Conservation (phyloP, 768 basidiomycete species). For the Megacollybia marginata region DNA sequence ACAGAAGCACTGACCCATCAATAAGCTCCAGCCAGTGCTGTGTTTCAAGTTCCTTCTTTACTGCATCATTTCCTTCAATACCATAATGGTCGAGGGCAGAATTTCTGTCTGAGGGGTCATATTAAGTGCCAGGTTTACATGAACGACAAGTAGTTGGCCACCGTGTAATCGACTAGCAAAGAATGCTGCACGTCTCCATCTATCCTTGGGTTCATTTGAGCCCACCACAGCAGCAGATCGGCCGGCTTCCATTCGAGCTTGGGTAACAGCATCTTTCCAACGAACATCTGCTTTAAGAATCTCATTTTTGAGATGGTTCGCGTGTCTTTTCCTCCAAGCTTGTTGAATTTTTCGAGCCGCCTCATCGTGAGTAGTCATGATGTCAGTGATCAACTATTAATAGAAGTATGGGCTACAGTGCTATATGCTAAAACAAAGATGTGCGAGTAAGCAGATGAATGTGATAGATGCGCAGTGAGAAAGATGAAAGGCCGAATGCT, state of each 20-base stretch:
- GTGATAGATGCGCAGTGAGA: background rate
- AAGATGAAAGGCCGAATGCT: slow-evolving; percentile 16
- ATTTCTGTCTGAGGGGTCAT: background rate
- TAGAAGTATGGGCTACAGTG: background rate
- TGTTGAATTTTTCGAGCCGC: slow-evolving; percentile 33
- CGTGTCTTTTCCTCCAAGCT: slow-evolving; percentile 26
- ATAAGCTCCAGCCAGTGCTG: slow-evolving; percentile 62
- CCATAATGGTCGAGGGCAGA: slow-evolving; percentile 18
- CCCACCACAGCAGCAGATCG: slow-evolving; percentile 35
- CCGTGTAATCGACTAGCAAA: slow-evolving; percentile 29
- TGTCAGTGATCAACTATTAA: no score
- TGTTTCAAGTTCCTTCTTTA: slow-evolving; percentile 43
- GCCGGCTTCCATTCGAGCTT: slow-evolving; percentile 33
- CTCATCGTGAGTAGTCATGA: slow-evolving; percentile 5
- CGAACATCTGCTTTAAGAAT: slow-evolving; percentile 23
- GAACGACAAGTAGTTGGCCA: slow-evolving; percentile 8
- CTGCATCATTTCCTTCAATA: slow-evolving; percentile 21
- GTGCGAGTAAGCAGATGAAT: background rate
- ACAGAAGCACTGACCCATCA: slow-evolving; percentile 34
- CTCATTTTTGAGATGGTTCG: slow-evolving; percentile 14
- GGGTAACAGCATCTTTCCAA: slow-evolving; percentile 30
- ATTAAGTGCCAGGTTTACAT: background rate
- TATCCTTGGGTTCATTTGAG: slow-evolving; percentile 33
- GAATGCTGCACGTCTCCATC: slow-evolving; percentile 42
- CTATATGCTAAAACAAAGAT: background rate